These are phyloP conservation scores for Aureobasidium sp. DNA, from an alignment of 2,329 filamentous ascomycete species.

Conservation along the genomic window DNA sequence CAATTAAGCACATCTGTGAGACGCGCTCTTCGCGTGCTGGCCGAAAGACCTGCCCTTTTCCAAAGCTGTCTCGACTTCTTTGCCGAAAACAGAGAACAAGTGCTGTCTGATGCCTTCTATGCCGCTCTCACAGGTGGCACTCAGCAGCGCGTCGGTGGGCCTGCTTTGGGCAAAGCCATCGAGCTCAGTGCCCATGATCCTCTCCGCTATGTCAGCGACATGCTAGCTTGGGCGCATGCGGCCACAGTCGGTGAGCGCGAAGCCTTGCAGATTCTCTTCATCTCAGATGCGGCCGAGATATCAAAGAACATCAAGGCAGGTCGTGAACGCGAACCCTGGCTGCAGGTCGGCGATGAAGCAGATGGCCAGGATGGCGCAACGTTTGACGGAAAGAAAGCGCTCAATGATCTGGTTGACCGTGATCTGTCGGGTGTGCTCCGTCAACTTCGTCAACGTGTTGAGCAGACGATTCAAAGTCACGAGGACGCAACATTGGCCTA, in stretches of 20 bases:
- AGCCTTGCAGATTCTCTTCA: constrained; percentile 83
- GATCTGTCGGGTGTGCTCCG: constrained; percentile 75
- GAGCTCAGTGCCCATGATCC: constrained; percentile 90
- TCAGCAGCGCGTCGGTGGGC: constrained; percentile 39
- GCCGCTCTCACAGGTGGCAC: constrained; percentile 71
- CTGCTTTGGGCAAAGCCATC: constrained; percentile 67
- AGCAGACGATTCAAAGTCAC: constrained; percentile 86
- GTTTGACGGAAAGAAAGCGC: constrained; percentile 74
- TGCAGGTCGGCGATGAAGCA: constrained; percentile 40
- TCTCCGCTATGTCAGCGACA: constrained; percentile 86
- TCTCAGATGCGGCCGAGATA: constrained; percentile 83
- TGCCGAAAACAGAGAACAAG: constrained; percentile 78
- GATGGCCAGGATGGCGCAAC: constrained; percentile 45
- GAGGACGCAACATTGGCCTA: constrained; percentile 85
- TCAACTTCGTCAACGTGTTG: constrained; percentile 79
- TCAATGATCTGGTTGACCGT: constrained; percentile 80
- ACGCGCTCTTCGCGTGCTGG: constrained; percentile 74
- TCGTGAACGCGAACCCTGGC: constrained; percentile 76
- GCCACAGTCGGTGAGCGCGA: constrained; percentile 90
- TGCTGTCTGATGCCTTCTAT: constrained; percentile 83
- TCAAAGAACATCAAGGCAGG: constrained; percentile 74
- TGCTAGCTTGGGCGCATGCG: constrained; percentile 95
- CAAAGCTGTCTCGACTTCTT: constrained; percentile 92
- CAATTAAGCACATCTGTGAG: constrained; percentile 83
- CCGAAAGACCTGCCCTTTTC: constrained; percentile 83